Percentiles rank a stretch among this genome's conserved stretches.
Evolutionary conservation across 2,329 filamentous ascomycete species (phyloP).

Genomic region (Amylocarpus encephaloides): DNA sequence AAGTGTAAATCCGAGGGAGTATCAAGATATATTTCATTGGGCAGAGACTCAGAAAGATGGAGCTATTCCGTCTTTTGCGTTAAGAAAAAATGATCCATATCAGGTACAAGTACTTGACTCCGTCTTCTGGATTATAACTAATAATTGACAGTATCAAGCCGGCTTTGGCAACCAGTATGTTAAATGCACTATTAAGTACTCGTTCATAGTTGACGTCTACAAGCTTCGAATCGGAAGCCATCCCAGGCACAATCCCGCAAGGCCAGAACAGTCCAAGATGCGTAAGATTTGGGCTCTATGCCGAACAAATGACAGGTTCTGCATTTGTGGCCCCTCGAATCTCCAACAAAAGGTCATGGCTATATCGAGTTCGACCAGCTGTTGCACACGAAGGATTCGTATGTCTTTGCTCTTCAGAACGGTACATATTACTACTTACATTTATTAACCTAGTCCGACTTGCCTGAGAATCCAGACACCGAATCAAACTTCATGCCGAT

Average conservation of each 20-base stretch:
- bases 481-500: constrained; percentile 41
- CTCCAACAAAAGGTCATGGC: constrained; percentile 34
- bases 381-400: constrained; percentile 34
- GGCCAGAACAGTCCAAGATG: constrained; percentile 38
- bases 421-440: constrained; percentile 11
- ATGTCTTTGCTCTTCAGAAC: constrained; percentile 22
- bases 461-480: constrained; percentile 31
- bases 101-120: constrained; percentile 32
- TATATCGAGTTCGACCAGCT: constrained; percentile 39
- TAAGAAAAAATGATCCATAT: constrained; percentile 48
- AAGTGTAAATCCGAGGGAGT: constrained; percentile 31
- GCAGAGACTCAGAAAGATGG: constrained; percentile 55
- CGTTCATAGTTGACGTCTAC: neutral
- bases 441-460: constrained; percentile 28
- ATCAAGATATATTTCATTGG: constrained; percentile 50
- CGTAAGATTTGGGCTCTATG: constrained; percentile 38
- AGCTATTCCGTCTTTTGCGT: constrained; percentile 46
- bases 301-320: constrained; percentile 40
- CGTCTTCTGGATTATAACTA: constrained; percentile 6
- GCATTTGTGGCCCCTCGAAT: constrained; percentile 38
- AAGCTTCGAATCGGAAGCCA: constrained; percentile 36
- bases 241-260: constrained; percentile 38
- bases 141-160: constrained; percentile 41
- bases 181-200: constrained; percentile 32
- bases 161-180: constrained; percentile 42